Conservation (phyloP, 495 filamentous ascomycete species). For the Neurospora sp. region DNA sequence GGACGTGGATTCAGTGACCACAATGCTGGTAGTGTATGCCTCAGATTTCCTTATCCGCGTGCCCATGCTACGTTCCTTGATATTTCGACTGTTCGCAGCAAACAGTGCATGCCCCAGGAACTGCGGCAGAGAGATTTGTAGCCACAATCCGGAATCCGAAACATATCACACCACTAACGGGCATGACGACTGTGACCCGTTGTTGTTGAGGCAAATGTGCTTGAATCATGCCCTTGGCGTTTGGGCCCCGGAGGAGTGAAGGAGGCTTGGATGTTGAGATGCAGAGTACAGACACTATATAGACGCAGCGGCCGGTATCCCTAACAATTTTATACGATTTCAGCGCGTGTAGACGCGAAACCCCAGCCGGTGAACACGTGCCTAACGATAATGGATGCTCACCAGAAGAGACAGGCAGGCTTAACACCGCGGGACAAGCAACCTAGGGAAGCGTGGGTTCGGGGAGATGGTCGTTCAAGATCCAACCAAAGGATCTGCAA, state of each 20-base stretch:
- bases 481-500: background rate
- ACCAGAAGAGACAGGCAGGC: background rate
- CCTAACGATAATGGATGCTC: background rate
- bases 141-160: background rate
- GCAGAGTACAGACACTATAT: background rate
- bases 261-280: background rate
- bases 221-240: background rate
- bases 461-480: background rate
- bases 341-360: background rate
- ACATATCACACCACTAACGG: background rate
- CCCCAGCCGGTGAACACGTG: background rate
- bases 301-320: background rate
- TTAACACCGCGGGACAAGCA: background rate
- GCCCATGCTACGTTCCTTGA: background rate
- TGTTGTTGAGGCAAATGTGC: background rate
- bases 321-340: background rate
- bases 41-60: background rate
- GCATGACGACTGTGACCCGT: background rate
- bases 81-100: background rate
- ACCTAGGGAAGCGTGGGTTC: background rate
- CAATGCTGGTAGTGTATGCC: background rate
- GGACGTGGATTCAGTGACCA: background rate
- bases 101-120: background rate
- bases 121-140: background rate
- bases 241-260: background rate